A percentile compares a stretch with the other conserved stretches of the same genome.
Conservation (phyloP, 441 rosid species). For the Euphorbia schlechtendalii region DNA sequence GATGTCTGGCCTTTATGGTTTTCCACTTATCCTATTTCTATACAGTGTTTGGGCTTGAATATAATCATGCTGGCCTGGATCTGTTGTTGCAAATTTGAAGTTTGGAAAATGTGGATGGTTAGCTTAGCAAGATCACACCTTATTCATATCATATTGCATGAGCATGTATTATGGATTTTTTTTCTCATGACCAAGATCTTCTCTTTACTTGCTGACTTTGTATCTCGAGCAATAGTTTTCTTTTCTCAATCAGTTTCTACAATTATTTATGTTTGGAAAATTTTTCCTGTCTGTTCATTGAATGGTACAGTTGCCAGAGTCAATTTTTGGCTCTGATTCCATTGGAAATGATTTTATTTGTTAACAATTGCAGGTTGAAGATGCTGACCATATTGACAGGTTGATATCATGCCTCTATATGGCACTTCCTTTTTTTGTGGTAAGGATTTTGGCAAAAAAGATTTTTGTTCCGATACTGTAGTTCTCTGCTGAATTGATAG, state of each 20-base stretch:
- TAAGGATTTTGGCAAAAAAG: slow-evolving; percentile 25
- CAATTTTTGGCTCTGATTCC: slow-evolving; percentile 6
- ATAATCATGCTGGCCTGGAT: too few species aligned
- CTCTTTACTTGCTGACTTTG: background rate
- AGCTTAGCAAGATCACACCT: background rate
- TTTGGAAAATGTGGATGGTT: background rate
- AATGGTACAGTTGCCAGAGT: background rate
- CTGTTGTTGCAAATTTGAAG: background rate
- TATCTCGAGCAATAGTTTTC: background rate
- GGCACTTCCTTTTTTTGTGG: slow-evolving; percentile 93
- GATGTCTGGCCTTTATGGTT: too few species aligned
- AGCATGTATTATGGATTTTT: slow-evolving; percentile 1
- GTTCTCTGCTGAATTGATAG: background rate
- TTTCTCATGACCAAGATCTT: background rate
- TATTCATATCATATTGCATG: slow-evolving; percentile 10
- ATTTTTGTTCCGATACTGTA: background rate
- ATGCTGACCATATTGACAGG: slow-evolving; percentile 87
- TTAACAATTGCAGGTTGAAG: slow-evolving; percentile 60
- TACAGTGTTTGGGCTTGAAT: too few species aligned
- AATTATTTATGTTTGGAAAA: background rate
- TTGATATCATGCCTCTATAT: slow-evolving; percentile 86
- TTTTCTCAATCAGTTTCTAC: slow-evolving; percentile 2
- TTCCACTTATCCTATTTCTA: too few species aligned
- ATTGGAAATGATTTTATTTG: slow-evolving; percentile 11
- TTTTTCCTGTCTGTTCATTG: slow-evolving; percentile 2